Percentiles rank a stretch among this genome's conserved stretches.
phyloP scores from a whole-genome alignment of 2,329 filamentous ascomycete species.

The Talaromyces sp. region DNA sequence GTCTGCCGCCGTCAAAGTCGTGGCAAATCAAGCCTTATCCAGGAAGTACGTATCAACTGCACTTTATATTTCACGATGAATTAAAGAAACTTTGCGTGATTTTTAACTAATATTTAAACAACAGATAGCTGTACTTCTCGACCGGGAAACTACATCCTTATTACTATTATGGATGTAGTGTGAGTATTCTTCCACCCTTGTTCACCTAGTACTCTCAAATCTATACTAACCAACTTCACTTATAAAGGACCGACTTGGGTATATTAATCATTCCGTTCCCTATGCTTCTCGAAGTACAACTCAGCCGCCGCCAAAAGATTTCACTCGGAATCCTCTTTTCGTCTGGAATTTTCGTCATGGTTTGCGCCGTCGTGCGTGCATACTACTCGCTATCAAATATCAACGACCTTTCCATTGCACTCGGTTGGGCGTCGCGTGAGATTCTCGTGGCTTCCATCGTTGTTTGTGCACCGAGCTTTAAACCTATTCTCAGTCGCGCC shows the following conservation, averaged over 20 bases:
- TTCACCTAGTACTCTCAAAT: neutral
- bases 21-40: conserved; percentile 17
- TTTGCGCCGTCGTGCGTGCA: conserved; percentile 15
- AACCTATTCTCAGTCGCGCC: conserved; percentile 11
- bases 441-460: conserved; percentile 14
- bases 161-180: neutral
- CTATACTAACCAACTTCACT: neutral
- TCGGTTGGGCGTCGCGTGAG: conserved; percentile 17
- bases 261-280: conserved; percentile 16
- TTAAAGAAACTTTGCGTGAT: neutral
- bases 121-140: neutral
- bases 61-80: neutral
- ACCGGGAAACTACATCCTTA: neutral
- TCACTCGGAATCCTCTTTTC: conserved; percentile 14
- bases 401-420: conserved; percentile 10
- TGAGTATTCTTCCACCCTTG: neutral
- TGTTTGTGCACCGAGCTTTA: conserved; percentile 15
- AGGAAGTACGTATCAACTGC: neutral
- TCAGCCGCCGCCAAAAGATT: conserved; percentile 14
- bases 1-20: conserved; percentile 9
- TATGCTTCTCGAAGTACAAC: conserved; percentile 13
- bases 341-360: conserved; percentile 17
- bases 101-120: neutral
- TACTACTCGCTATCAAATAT: conserved; percentile 19
- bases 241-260: conserved; percentile 14